A percentile compares a stretch with the other conserved stretches of the same genome.
phyloP scores from a whole-genome alignment of 106 monocot genomes.

The Platanthera guangdongensis region DNA sequence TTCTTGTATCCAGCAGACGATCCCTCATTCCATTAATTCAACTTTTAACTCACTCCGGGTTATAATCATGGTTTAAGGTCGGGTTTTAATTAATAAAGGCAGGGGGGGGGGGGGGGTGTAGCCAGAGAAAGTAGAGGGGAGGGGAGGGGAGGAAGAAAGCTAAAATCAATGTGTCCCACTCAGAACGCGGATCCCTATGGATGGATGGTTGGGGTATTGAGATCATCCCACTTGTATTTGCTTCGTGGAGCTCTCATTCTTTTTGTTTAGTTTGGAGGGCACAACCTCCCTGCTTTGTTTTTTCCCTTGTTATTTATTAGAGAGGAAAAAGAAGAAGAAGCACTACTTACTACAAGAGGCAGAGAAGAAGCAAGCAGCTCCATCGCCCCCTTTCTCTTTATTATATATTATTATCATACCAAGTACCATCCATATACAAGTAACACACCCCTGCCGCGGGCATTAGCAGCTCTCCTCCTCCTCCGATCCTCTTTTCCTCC shows the following conservation, averaged over 20 bases:
- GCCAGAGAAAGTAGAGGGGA: background rate
- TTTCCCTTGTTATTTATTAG: background rate
- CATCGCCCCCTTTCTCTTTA: too few relatives aligned
- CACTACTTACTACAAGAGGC: too few relatives aligned
- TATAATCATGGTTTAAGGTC: background rate
- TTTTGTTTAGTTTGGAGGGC: conserved; percentile 73
- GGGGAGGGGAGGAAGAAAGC: conserved; percentile 12
- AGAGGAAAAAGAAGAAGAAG: too few relatives aligned
- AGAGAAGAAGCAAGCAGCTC: too few relatives aligned
- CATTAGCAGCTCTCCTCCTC: too few relatives aligned
- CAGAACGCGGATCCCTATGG: conserved; percentile 78
- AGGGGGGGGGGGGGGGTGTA: background rate
- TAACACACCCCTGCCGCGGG: too few relatives aligned
- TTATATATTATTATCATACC: too few relatives aligned
- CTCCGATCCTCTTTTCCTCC: too few relatives aligned
- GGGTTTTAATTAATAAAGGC: background rate
- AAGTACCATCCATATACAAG: too few relatives aligned
- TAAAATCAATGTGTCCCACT: conserved; percentile 41
- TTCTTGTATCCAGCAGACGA: background rate
- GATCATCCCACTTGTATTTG: conserved; percentile 10
- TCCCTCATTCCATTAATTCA: background rate
- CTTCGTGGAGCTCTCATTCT: conserved; percentile 38
- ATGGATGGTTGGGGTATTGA: conserved; percentile 21
- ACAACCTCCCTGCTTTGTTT: background rate
- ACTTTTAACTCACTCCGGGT: background rate